Evolutionary conservation across 331 rosid species (phyloP).

Genomic region (Arachis monticola): DNA sequence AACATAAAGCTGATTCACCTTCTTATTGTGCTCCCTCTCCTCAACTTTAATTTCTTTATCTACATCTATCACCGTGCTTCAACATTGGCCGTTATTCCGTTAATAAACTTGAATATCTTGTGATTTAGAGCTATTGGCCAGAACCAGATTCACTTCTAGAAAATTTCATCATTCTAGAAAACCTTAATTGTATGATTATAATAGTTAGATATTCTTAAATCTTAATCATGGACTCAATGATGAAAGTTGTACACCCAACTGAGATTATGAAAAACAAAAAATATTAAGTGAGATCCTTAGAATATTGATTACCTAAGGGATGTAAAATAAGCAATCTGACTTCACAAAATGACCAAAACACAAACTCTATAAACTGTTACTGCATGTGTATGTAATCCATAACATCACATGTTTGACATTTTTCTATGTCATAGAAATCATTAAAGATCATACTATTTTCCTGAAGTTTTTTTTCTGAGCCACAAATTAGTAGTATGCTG

Average conservation of each 20-base stretch:
- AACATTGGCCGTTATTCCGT: neutral
- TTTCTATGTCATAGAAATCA: too few species aligned
- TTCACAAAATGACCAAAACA: slow-evolving; percentile 23
- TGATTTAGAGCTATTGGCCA: neutral
- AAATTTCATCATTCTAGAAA: slow-evolving; percentile 27
- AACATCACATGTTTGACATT: slow-evolving; percentile 29
- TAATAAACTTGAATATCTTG: neutral
- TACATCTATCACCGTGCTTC: neutral
- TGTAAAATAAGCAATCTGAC: slow-evolving; percentile 19
- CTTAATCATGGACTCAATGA: neutral
- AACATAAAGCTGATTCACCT: slow-evolving; percentile 27
- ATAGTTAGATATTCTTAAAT: slow-evolving; percentile 9
- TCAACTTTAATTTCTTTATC: too few species aligned
- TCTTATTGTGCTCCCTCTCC: too few species aligned
- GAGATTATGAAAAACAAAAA: neutral
- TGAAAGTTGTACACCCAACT: slow-evolving; percentile 14
- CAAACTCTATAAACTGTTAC: neutral
- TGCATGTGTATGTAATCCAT: neutral
- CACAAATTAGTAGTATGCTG: slow-evolving; percentile 24
- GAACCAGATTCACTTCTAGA: slow-evolving; percentile 48
- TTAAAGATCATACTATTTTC: too few species aligned
- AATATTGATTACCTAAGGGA: slow-evolving; percentile 18
- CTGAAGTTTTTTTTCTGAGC: neutral
- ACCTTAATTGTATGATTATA: neutral
- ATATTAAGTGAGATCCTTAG: slow-evolving; percentile 1